These are phyloP conservation scores for Solanum paucissectum DNA, from an alignment of 257 asterid species.

Conservation along the genomic window DNA sequence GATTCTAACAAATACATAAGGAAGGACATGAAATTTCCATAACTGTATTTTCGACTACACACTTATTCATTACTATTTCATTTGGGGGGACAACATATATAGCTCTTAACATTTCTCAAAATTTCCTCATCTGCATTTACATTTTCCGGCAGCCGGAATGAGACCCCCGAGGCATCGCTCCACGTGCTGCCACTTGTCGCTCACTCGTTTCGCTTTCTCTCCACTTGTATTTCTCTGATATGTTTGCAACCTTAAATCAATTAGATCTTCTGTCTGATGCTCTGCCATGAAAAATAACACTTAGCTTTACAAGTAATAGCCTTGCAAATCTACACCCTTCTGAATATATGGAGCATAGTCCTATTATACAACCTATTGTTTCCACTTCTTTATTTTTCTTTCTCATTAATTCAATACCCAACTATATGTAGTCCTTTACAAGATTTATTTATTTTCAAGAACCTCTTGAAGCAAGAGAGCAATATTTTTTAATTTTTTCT, in stretches of 20 bases:
- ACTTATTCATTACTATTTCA: too few relatives aligned
- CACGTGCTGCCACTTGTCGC: conserved; percentile 19
- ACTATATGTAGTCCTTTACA: fast-evolving
- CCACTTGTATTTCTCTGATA: background rate
- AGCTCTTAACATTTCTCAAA: too few relatives aligned
- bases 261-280: conserved; percentile 13
- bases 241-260: background rate
- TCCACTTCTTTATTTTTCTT: conserved; percentile 14
- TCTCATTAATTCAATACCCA: background rate
- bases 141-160: conserved; percentile 27
- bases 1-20: too few relatives aligned
- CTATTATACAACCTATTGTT: conserved; percentile 20
- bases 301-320: conserved; percentile 10
- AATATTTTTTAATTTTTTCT: too few relatives aligned
- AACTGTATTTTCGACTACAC: too few relatives aligned
- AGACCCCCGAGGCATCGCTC: conserved; percentile 13
- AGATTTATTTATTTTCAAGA: background rate
- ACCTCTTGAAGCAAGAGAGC: background rate
- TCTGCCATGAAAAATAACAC: conserved; percentile 15
- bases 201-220: background rate
- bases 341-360: conserved; percentile 13
- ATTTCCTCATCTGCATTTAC: conserved; percentile 1
- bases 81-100: too few relatives aligned
- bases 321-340: conserved; percentile 18
- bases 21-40: too few relatives aligned